A percentile compares a stretch with the other conserved stretches of the same genome.
Evolutionary conservation across 257 asterid genomes (phyloP).

Genomic region (Verbascum thapsus): DNA sequence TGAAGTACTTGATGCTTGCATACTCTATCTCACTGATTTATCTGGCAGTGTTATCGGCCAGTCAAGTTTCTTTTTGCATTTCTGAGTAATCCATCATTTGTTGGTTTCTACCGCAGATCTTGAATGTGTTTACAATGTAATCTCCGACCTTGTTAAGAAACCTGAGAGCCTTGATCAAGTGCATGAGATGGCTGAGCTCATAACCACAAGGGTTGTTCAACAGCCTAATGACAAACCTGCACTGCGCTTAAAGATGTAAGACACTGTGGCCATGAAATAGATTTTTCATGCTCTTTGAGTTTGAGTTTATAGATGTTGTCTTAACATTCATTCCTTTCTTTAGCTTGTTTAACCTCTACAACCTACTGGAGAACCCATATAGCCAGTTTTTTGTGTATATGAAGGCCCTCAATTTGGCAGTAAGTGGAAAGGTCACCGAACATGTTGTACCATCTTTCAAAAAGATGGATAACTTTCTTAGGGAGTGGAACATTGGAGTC

Average conservation of each 20-base stretch:
- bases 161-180: slow-evolving; percentile 72
- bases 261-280: background rate
- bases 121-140: slow-evolving; percentile 81
- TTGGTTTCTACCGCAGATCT: slow-evolving; percentile 57
- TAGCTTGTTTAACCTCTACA: slow-evolving; percentile 92
- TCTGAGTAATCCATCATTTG: slow-evolving; percentile 1
- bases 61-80: slow-evolving; percentile 13
- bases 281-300: slow-evolving; percentile 7
- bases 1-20: background rate
- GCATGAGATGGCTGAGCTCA: slow-evolving; percentile 77
- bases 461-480: slow-evolving; percentile 68
- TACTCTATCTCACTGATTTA: background rate
- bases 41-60: background rate
- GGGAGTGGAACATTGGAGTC: slow-evolving; percentile 83
- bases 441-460: slow-evolving; percentile 74
- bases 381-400: slow-evolving; percentile 86
- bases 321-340: slow-evolving; percentile 23
- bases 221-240: slow-evolving; percentile 79
- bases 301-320: slow-evolving; percentile 17
- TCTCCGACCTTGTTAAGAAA: slow-evolving; percentile 87
- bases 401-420: slow-evolving; percentile 86
- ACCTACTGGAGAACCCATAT: slow-evolving; percentile 83
- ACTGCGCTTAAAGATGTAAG: slow-evolving; percentile 84
- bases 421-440: slow-evolving; percentile 73
- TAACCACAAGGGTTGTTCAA: slow-evolving; percentile 71